A percentile compares a stretch with the other conserved stretches of the same genome.
Conservation (phyloP, 495 filamentous ascomycete species). For the Hypoxylon lienhwacheense region DNA sequence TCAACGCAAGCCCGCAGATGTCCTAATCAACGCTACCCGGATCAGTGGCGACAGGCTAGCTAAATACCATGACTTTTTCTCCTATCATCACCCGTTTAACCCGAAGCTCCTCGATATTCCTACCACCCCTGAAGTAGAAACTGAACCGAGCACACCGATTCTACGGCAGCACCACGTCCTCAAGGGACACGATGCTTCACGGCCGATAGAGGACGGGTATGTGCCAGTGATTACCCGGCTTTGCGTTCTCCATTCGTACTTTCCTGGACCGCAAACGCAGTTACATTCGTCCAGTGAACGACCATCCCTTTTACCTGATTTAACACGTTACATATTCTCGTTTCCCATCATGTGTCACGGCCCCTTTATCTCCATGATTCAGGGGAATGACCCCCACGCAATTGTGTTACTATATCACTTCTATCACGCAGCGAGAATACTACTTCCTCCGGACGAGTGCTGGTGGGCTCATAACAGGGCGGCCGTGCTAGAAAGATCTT, state of each 20-base stretch:
- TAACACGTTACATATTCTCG: background rate
- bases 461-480: no score
- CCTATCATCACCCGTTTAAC: background rate
- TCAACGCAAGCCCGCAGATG: background rate
- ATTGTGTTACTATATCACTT: no score
- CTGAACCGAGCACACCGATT: background rate
- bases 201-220: background rate
- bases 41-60: background rate
- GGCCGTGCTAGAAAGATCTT: no score
- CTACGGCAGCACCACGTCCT: background rate
- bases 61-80: background rate
- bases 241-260: background rate
- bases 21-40: background rate
- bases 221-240: background rate
- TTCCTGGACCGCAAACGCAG: background rate
- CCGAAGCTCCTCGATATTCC: background rate
- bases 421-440: no score
- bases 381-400: no score
- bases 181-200: background rate
- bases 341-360: background rate
- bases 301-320: background rate
- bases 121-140: background rate
- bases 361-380: background rate
- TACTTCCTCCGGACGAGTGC: no score
- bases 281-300: background rate